A percentile compares a stretch with the other conserved stretches of the same genome.
These are phyloP conservation scores for Wickerhamiella dianesei DNA, from an alignment of 805 yeast genomes.

Conservation along the genomic window DNA sequence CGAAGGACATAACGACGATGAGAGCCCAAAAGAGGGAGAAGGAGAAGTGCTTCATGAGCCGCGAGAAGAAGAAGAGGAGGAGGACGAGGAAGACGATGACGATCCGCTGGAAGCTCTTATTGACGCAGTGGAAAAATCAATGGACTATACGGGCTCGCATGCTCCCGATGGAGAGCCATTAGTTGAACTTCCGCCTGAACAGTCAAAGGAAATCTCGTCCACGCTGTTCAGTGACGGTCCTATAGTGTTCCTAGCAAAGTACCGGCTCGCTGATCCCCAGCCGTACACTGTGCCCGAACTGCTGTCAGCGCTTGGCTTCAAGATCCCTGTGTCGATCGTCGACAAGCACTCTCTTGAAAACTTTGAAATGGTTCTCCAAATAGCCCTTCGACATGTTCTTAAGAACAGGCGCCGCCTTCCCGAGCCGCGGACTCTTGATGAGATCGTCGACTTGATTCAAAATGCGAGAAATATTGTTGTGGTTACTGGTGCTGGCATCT, in stretches of 20 bases:
- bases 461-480: constrained; percentile 52
- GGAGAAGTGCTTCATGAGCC: constrained; percentile 18
- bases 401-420: constrained; percentile 15
- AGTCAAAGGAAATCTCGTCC: constrained; percentile 35
- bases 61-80: constrained; percentile 16
- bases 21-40: constrained; percentile 24
- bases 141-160: constrained; percentile 11
- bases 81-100: constrained; percentile 12
- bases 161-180: constrained; percentile 11
- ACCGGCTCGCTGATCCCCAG: constrained; percentile 33
- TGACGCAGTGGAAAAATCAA: constrained; percentile 17
- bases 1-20: not conserved
- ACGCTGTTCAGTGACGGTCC: constrained; percentile 49
- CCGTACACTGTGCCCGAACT: constrained; percentile 42
- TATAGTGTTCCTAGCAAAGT: constrained; percentile 43
- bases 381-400: constrained; percentile 15
- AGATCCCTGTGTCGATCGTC: constrained; percentile 22
- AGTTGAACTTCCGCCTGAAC: constrained; percentile 27
- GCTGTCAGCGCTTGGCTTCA: constrained; percentile 52
- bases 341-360: constrained; percentile 8
- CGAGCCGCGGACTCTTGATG: constrained; percentile 35
- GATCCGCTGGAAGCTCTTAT: constrained; percentile 12
- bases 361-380: constrained; percentile 18
- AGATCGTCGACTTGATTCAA: constrained; percentile 40
- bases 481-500: constrained; percentile 86